phyloP scores from a whole-genome alignment of 2,329 filamentous ascomycete species.

The Neonectria neomacrospora region DNA sequence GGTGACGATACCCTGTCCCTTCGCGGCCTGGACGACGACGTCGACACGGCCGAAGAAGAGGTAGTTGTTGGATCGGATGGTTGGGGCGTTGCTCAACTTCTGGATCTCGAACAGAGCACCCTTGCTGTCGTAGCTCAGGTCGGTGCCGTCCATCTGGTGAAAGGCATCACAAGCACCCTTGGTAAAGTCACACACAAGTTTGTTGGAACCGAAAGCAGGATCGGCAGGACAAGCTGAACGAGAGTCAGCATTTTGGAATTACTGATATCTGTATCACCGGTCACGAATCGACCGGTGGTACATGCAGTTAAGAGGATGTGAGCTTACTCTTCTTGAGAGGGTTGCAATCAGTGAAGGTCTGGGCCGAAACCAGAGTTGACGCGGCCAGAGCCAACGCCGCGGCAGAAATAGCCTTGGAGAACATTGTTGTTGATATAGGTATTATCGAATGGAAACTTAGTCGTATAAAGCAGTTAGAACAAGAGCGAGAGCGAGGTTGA shows the following conservation, averaged over 20 bases:
- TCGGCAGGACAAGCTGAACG: conserved; percentile 75
- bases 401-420: conserved; percentile 59
- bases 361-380: conserved; percentile 61
- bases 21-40: conserved; percentile 79
- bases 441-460: conserved; percentile 7
- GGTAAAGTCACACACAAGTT: conserved; percentile 76
- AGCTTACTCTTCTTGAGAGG: conserved; percentile 61
- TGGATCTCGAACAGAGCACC: conserved; percentile 75
- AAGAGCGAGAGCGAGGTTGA: conserved; percentile 15
- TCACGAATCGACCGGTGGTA: neutral
- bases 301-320: neutral
- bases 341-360: conserved; percentile 68
- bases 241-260: conserved; percentile 1
- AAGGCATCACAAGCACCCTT: conserved; percentile 72
- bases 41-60: conserved; percentile 96
- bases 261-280: neutral
- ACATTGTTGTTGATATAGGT: conserved; percentile 44
- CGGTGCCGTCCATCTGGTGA: conserved; percentile 58
- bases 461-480: conserved; percentile 7
- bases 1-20: conserved; percentile 88
- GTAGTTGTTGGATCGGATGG: conserved; percentile 83
- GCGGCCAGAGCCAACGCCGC: conserved; percentile 62
- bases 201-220: conserved; percentile 75
- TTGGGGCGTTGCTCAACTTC: conserved; percentile 72
- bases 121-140: conserved; percentile 58